Percentiles rank a stretch among this genome's conserved stretches.
phyloP scores from a whole-genome alignment of 108 stramenopile species.

The Aurantiochytrium sp. region DNA sequence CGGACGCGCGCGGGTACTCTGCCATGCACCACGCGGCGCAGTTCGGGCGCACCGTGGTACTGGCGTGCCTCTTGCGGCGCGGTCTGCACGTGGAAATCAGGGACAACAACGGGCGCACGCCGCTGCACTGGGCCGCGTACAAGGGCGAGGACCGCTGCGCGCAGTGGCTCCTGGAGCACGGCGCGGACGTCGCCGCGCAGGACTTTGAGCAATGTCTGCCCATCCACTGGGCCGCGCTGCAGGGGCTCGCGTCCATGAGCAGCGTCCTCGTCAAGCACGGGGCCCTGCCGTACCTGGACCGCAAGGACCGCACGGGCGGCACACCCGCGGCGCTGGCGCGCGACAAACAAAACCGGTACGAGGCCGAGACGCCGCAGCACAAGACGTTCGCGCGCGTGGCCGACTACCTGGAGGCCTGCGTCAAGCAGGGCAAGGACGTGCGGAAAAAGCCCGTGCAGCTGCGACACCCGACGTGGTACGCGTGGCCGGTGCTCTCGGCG shows the following conservation, averaged over 20 bases:
- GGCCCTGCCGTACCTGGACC: background rate
- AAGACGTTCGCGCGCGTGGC: background rate
- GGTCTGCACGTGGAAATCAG: background rate
- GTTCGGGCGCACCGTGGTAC: background rate
- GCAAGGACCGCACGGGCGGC: background rate
- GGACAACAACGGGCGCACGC: conserved; percentile 26
- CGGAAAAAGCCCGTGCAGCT: background rate
- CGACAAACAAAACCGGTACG: background rate
- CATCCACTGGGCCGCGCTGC: background rate
- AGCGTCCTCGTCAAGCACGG: background rate
- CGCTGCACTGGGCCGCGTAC: conserved; percentile 30
- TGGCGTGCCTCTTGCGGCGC: conserved; percentile 10
- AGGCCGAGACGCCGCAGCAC: background rate
- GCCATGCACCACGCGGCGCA: conserved; percentile 30
- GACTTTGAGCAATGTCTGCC: conserved; percentile 24
- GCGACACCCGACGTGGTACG: conserved; percentile 25
- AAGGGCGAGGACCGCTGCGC: conserved; percentile 22
- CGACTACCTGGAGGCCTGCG: conserved; percentile 16
- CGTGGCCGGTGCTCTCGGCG: background rate
- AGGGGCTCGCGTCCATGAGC: background rate
- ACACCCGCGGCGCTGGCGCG: background rate
- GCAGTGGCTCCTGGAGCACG: conserved; percentile 17
- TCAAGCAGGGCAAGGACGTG: background rate
- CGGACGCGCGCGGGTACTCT: conserved; percentile 8
- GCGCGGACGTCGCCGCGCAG: background rate